Evolutionary conservation across 805 yeast genomes (phyloP).

Genomic region (Candida anglica): DNA sequence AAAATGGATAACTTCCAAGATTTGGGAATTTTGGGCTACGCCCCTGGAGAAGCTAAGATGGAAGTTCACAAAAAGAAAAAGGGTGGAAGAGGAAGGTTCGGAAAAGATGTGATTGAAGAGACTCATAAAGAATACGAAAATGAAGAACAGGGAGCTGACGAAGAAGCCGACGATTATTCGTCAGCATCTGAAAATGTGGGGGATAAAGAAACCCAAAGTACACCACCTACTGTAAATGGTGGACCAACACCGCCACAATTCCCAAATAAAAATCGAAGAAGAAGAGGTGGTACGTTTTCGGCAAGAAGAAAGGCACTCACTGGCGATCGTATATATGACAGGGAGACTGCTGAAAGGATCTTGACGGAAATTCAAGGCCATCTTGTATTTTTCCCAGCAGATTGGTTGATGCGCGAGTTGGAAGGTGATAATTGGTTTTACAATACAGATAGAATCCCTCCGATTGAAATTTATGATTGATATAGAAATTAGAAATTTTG

Average conservation of each 20-base stretch:
- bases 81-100: conserved; percentile 1
- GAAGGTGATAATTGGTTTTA: conserved; percentile 95
- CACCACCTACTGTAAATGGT: background rate
- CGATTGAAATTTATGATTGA: conserved; percentile 86
- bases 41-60: conserved; percentile 14
- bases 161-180: conserved; percentile 1
- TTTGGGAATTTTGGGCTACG: conserved; percentile 34
- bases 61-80: conserved; percentile 7
- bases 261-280: conserved; percentile 18
- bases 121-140: conserved; percentile 4
- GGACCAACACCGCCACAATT: background rate
- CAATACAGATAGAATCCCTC: conserved; percentile 89
- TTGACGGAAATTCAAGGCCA: conserved; percentile 78
- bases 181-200: conserved; percentile 3
- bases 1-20: conserved; percentile 11
- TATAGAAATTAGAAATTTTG: too few species aligned
- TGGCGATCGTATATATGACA: conserved; percentile 57
- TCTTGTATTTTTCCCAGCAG: conserved; percentile 85
- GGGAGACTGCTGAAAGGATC: conserved; percentile 71
- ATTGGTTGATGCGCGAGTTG: conserved; percentile 84
- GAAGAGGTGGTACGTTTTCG: conserved; percentile 34
- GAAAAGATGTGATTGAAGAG: conserved; percentile 3
- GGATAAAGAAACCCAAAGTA: conserved; percentile 2
- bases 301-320: conserved; percentile 29
- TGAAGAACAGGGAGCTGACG: conserved; percentile 2